phyloP scores from a whole-genome alignment of 192 early-diverging fungal genomes.

The Linnemannia schmuckeri region DNA sequence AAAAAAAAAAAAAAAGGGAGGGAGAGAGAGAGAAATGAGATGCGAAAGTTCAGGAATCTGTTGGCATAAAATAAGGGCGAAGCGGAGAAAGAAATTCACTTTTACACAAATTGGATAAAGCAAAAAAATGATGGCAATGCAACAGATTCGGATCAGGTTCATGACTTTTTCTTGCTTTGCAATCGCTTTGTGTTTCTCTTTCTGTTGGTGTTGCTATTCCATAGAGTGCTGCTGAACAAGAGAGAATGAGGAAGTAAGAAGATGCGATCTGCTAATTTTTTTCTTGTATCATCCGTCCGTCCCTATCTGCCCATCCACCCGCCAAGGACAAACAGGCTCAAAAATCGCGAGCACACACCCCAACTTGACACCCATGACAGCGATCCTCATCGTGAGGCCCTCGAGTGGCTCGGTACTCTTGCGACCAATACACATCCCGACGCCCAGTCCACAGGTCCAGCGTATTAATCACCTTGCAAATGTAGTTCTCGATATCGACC shows the following conservation, averaged over 20 bases:
- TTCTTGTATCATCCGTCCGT: not conserved
- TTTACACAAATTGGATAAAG: no score
- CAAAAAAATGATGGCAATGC: no score
- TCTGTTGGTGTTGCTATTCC: no score
- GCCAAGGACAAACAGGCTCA: not conserved
- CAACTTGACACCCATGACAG: slow-evolving; percentile 25
- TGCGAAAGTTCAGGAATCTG: not conserved
- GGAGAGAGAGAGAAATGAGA: not conserved
- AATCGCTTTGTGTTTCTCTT: no score
- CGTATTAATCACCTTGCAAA: slow-evolving; percentile 8
- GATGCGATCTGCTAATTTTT: not conserved
- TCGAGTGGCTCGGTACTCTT: not conserved
- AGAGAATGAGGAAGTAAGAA: not conserved
- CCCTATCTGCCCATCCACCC: no score
- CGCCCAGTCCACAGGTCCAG: slow-evolving; percentile 29
- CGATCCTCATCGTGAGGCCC: slow-evolving; percentile 12
- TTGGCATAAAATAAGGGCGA: not conserved
- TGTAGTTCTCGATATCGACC: slow-evolving; percentile 11
- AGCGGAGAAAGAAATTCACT: no score
- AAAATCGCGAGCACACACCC: slow-evolving; percentile 7
- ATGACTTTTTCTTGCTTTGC: no score
- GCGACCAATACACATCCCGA: not conserved
- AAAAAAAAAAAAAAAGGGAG: not conserved
- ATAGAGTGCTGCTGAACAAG: not conserved
- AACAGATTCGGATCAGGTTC: no score